Conservation (phyloP, 1,139 yeast genomes). For the Meyerozyma sp. region DNA sequence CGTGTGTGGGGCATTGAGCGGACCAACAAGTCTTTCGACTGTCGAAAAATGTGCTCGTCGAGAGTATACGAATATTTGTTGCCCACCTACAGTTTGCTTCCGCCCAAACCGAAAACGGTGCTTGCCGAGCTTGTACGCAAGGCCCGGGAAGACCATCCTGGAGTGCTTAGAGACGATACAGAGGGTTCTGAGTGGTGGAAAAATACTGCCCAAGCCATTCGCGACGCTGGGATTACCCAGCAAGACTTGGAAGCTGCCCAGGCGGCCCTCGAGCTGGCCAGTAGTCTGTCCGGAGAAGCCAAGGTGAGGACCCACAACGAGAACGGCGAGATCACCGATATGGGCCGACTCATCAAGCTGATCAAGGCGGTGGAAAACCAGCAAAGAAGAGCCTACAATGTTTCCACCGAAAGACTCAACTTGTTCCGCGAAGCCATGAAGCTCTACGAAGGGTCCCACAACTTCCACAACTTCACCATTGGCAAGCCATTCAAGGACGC, state of each 20-base stretch:
- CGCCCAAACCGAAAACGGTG: constrained; percentile 76
- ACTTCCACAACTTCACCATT: constrained; percentile 90
- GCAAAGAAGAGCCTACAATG: constrained; percentile 65
- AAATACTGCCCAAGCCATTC: constrained; percentile 39
- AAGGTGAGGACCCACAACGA: constrained; percentile 19
- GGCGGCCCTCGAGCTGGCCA: constrained; percentile 13
- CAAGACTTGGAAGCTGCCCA: constrained; percentile 33
- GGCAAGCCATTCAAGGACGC: constrained; percentile 88
- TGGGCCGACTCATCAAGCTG: constrained; percentile 45
- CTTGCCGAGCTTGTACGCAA: constrained; percentile 55
- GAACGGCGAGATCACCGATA: constrained; percentile 33
- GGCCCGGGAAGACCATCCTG: constrained; percentile 53
- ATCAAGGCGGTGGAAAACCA: constrained; percentile 64
- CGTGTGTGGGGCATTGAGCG: constrained; percentile 92
- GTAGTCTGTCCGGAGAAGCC: constrained; percentile 8
- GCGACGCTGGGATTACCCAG: constrained; percentile 39
- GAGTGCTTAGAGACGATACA: constrained; percentile 51
- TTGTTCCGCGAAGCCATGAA: constrained; percentile 64
- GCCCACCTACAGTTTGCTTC: constrained; percentile 84
- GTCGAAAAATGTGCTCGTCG: constrained; percentile 92
- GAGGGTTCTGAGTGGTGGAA: constrained; percentile 79
- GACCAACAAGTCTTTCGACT: constrained; percentile 87
- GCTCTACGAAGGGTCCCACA: constrained; percentile 80
- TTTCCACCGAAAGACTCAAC: constrained; percentile 55
- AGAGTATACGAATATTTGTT: constrained; percentile 89